These are phyloP conservation scores for Annulohypoxylon moriforme DNA, from an alignment of 495 filamentous ascomycete species.

Conservation along the genomic window DNA sequence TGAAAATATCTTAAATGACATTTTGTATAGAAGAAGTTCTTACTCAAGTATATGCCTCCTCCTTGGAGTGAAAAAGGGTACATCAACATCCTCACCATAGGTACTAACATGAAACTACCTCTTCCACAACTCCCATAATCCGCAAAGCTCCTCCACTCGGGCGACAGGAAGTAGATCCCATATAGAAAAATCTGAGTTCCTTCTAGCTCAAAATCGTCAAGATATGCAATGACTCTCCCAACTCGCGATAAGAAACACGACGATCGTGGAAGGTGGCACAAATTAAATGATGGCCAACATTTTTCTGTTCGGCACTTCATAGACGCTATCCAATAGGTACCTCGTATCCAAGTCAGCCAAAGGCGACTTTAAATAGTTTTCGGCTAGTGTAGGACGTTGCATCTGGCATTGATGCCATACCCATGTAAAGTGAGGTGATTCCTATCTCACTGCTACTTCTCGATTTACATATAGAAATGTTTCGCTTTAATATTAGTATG, in stretches of 20 bases:
- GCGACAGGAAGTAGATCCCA: too few relatives aligned
- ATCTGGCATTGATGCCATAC: slow-evolving; percentile 39
- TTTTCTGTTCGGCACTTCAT: slow-evolving; percentile 14
- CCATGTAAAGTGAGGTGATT: slow-evolving; percentile 34
- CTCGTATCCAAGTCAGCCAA: neutral
- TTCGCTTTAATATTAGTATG: too few relatives aligned
- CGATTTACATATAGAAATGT: neutral
- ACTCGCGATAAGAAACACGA: neutral
- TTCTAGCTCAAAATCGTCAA: too few relatives aligned
- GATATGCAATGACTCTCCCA: too few relatives aligned
- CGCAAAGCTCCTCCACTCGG: too few relatives aligned
- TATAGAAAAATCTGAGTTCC: too few relatives aligned
- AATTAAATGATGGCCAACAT: slow-evolving; percentile 18
- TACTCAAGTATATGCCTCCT: neutral
- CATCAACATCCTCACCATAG: too few relatives aligned
- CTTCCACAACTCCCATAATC: too few relatives aligned
- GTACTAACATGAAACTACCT: too few relatives aligned
- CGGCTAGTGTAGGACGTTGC: slow-evolving; percentile 14
- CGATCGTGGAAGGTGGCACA: too few relatives aligned
- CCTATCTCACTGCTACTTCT: neutral
- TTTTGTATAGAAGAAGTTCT: neutral
- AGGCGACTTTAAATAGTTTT: neutral
- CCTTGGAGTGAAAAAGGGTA: too few relatives aligned
- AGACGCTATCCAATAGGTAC: neutral
- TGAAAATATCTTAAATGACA: neutral